Base-by-base conservation (phyloP, 2,329 filamentous ascomycete genomes). In the Chaetomiaceae sp. region DNA sequence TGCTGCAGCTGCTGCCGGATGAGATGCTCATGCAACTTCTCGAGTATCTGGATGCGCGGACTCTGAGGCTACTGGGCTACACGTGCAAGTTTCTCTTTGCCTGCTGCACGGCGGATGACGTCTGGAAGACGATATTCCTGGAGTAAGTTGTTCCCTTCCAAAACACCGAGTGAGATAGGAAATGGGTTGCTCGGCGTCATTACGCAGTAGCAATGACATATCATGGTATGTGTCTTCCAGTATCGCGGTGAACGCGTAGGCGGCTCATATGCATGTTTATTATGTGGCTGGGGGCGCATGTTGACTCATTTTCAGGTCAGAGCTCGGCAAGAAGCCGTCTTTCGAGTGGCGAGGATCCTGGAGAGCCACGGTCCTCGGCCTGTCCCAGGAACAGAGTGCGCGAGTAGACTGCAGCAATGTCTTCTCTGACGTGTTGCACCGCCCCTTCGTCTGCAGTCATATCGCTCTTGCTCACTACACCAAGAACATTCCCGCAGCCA, bases 81-180 rank as follows among this genome's bases (percentile, higher is more conserved):
- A 88, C 91, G 6, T 96, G 91, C 75, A 89, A 84, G 68, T 91
- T 89, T 49, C 72, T 97, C 15, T 92, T 91, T 75, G 91, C 91
- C 1, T 95, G 92, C 67, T 88, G 86, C 51, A 78, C 85, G 46
- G 83, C 83, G 44, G 92, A 96, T 59, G 92, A 97, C 64, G 69
- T 96, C 33, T 97, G 92, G 92, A 91, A 94, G 70, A 71, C 84
- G 17, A 70, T 96, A 19, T 95, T 92, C 64, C 78, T 95, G 59
- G 81, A 83, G 91, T 96, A 84, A 82, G 89, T 84, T 54, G 53
- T 45, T 43, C 47, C 53, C 47, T 27, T 29, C 38, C 34, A 40
- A 23, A 23, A 23, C 37, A 19, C 50, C 22, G 15, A 27, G 33
- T 47, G 23, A 25, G 29, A 34, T 27, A 22, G 36, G 42, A 36